phyloP scores from a whole-genome alignment of 345 rosid species.

The Lepidium didymum region DNA sequence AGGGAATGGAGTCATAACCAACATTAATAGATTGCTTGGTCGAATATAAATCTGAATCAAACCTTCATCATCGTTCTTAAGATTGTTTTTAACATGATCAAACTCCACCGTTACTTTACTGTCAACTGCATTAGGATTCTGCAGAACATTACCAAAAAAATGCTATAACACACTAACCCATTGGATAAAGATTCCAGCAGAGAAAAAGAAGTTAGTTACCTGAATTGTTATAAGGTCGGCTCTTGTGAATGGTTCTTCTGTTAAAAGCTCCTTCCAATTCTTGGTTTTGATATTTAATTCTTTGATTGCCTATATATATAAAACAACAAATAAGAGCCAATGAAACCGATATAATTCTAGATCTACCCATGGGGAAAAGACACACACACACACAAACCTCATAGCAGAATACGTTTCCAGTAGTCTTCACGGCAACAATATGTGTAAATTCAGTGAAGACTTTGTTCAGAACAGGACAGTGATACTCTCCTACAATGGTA shows the following conservation, averaged over 20 bases:
- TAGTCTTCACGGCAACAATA: conserved; percentile 84
- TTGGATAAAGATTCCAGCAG: background rate
- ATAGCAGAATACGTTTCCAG: conserved; percentile 84
- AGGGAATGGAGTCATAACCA: background rate
- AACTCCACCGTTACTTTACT: conserved; percentile 61
- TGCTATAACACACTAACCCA: background rate
- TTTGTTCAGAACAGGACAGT: conserved; percentile 87
- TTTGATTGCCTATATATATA: conserved; percentile 58
- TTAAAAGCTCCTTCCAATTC: conserved; percentile 87
- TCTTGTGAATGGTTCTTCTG: conserved; percentile 74
- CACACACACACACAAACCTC: conserved; percentile 47
- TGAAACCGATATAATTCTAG: background rate
- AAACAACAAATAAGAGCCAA: background rate
- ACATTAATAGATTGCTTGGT: background rate
- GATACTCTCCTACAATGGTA: conserved; percentile 61
- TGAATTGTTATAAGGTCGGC: conserved; percentile 84
- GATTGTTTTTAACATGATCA: conserved; percentile 76
- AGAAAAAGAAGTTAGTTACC: conserved; percentile 30
- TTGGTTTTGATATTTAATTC: conserved; percentile 89
- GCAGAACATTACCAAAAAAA: conserved; percentile 6
- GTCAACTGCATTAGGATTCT: conserved; percentile 85
- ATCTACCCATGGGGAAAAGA: background rate
- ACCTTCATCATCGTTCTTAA: conserved; percentile 91
- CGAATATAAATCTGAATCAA: background rate
- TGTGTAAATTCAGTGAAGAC: conserved; percentile 90